Conservation (phyloP, 2,329 filamentous ascomycete species). For the Fusarium tricinctum region DNA sequence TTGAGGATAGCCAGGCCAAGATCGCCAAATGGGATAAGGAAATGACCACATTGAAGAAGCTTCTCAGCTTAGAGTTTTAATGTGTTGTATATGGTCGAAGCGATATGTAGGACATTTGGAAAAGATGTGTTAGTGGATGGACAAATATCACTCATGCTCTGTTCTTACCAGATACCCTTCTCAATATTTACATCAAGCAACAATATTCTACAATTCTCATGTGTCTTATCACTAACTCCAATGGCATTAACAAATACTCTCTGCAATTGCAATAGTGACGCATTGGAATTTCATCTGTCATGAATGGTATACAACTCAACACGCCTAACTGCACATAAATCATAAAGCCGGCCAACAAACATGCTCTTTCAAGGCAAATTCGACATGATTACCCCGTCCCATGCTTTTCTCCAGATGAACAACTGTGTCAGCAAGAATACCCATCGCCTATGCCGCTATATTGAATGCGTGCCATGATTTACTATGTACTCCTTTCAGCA, state of each 20-base stretch:
- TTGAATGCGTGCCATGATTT: not conserved
- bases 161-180: conserved; percentile 25
- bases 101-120: not conserved
- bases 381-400: conserved; percentile 7
- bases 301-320: conserved; percentile 46
- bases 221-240: not conserved
- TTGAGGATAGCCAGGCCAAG: conserved; percentile 80
- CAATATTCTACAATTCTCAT: not conserved
- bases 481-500: conserved; percentile 8
- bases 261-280: conserved; percentile 10
- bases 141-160: not conserved
- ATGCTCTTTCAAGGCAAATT: conserved; percentile 22
- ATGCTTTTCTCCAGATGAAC: conserved; percentile 14
- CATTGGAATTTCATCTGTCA: conserved; percentile 30
- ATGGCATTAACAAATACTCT: not conserved
- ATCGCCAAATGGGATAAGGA: conserved; percentile 81
- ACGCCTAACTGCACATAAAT: conserved; percentile 41
- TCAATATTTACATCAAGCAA: conserved; percentile 18
- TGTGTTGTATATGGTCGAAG: not conserved
- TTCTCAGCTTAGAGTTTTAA: conserved; percentile 63
- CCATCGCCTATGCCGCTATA: not conserved
- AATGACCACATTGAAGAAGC: conserved; percentile 78
- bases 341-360: conserved; percentile 36
- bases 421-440: conserved; percentile 15
- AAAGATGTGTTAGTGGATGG: not conserved